Conservation (phyloP, 192 early-diverging fungal genomes). For the Umbelopsis ramanniana region DNA sequence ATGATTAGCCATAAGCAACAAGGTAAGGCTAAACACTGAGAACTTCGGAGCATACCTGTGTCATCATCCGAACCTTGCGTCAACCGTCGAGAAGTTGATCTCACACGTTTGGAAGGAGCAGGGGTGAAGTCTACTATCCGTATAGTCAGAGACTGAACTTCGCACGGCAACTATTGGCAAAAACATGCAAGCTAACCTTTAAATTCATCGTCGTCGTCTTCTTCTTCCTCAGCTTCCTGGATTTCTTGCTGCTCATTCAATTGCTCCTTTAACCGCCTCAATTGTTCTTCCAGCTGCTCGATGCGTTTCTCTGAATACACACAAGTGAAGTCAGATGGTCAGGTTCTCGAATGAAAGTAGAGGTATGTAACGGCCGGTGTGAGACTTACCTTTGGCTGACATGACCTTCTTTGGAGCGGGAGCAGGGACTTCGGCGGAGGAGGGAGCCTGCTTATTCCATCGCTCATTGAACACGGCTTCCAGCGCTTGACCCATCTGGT, state of each 20-base stretch:
- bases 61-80: not conserved
- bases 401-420: not conserved
- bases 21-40: too few relatives aligned
- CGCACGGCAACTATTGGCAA: too few relatives aligned
- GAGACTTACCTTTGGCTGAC: constrained; percentile 8
- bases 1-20: too few relatives aligned
- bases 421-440: too few relatives aligned
- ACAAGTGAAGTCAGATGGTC: not conserved
- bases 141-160: too few relatives aligned
- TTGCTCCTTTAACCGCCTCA: constrained; percentile 6
- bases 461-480: constrained; percentile 70
- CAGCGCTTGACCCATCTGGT: constrained; percentile 64
- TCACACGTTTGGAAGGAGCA: not conserved
- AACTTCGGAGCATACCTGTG: not conserved
- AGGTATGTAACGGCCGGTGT: not conserved
- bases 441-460: constrained; percentile 58
- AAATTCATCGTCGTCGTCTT: constrained; percentile 10
- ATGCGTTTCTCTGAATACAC: not conserved
- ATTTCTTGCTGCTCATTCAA: constrained; percentile 5
- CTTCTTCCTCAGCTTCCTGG: not conserved
- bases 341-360: not conserved
- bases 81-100: not conserved
- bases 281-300: constrained; percentile 7
- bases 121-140: not conserved
- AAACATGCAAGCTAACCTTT: not conserved